A percentile compares a stretch with the other conserved stretches of the same genome.
phyloP scores from a whole-genome alignment of 139 green algal genomes.

The Chlorella sp. region DNA sequence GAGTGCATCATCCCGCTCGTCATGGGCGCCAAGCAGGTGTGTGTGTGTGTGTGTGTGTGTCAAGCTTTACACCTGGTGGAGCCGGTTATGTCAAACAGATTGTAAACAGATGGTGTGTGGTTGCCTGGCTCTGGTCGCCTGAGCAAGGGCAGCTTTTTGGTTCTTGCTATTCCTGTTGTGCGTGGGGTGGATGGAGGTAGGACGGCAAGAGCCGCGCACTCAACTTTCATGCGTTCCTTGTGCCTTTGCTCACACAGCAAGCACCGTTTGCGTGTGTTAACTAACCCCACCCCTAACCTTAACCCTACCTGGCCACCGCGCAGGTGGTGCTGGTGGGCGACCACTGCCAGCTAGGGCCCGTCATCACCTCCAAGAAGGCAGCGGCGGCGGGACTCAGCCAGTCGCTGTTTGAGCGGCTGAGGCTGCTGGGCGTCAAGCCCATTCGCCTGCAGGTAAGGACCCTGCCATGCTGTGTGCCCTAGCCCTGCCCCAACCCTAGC shows the following conservation, averaged over 20 bases:
- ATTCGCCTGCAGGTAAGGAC: constrained; percentile 77
- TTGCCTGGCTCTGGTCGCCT: background rate
- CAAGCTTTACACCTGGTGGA: background rate
- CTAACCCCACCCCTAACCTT: background rate
- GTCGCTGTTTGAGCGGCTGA: constrained; percentile 92
- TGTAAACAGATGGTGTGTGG: too few relatives aligned
- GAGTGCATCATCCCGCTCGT: constrained; percentile 95
- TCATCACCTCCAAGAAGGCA: constrained; percentile 89
- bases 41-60: background rate
- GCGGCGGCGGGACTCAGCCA: constrained; percentile 81
- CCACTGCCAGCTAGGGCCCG: constrained; percentile 93
- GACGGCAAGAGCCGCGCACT: background rate
- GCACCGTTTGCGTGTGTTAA: background rate
- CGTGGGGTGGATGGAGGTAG: too few relatives aligned
- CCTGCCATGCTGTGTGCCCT: background rate
- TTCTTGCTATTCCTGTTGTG: too few relatives aligned
- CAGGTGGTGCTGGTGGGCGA: constrained; percentile 93
- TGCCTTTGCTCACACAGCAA: background rate
- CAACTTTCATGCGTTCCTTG: background rate
- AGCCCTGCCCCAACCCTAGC: background rate
- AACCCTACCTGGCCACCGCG: background rate
- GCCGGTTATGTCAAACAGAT: background rate
- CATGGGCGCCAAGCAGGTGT: constrained; percentile 85
- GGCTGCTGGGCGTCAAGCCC: constrained; percentile 87
- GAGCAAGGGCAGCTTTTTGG: background rate